Evolutionary conservation across 1,139 yeast genomes (phyloP), one percentile per base, ranked within the genome.

Genomic region (Hansenula anomala): DNA sequence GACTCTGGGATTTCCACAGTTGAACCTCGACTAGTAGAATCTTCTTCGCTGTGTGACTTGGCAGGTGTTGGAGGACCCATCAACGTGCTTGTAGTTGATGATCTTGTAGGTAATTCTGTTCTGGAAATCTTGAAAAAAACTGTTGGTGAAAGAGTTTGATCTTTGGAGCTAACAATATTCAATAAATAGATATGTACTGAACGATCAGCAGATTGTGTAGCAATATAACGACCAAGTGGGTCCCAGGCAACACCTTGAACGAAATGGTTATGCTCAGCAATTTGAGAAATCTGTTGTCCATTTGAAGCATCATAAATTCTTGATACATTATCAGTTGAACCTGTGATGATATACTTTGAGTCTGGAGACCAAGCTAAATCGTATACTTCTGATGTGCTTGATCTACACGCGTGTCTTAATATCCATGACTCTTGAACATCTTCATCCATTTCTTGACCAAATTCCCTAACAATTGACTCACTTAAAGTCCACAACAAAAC

Each of bases 181-280:
- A 76, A 55, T 18, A 67, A 60, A 54, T 85, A 86, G 6, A 92
- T 66, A 46, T 79, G 80, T 15, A 90, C 81, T 2, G 89, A 73
- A 42, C 96, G 66, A 60, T 94, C 98, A 4, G 96, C 95, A 19
- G 94, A 80, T 57, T 90, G 97, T 7, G 96, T 85, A 1, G 90
- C 88, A 16, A 92, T 61, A 51, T 62, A 88, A 52, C 82, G 78
- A 43, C 82, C 79, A 41, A 67, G 55, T 4, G 98, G 98, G 58
- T 92, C 98, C 97, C 97, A 92, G 0, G 83, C 72, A 4, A 92
- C 92, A 4, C 99, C 99, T 60, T 92, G 99, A 3, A 92, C 94
- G 54, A 87, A 90, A 56, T 90, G 97, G 28, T 67, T 66, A 59
- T 92, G 97, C 47, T 86, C 88, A 3, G 78, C 74, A 36, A 84